A percentile compares a stretch with the other conserved stretches of the same genome.
phyloP scores from a whole-genome alignment of 2,329 filamentous ascomycete genomes.

The Alternaria hordeiaustralica region DNA sequence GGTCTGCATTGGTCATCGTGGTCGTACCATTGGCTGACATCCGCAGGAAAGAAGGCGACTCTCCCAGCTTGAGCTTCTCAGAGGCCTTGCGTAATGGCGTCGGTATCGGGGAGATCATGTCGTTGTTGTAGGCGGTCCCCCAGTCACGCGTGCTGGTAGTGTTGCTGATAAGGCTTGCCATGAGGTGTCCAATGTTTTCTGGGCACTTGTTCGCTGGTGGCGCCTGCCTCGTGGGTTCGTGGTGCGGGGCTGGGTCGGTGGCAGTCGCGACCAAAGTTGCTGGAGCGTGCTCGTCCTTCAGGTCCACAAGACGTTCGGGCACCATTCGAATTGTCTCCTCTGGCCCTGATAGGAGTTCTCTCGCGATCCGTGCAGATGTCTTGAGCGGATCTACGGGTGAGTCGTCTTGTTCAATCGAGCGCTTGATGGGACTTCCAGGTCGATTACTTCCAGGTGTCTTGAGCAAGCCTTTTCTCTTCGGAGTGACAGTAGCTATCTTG shows the following conservation, averaged over 20 bases:
- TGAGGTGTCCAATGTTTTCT: constrained; percentile 23
- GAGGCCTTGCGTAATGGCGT: constrained; percentile 25
- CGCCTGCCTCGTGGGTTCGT: neutral
- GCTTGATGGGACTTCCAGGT: constrained; percentile 5
- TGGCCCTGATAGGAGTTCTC: neutral
- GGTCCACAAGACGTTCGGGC: neutral
- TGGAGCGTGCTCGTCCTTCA: neutral
- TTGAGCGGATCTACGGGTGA: neutral
- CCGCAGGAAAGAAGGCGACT: constrained; percentile 1
- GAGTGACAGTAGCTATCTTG: neutral
- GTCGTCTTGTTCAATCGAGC: neutral
- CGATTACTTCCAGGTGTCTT: neutral
- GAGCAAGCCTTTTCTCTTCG: neutral
- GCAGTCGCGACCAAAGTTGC: neutral
- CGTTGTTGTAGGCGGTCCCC: neutral
- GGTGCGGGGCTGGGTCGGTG: neutral
- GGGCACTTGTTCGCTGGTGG: neutral
- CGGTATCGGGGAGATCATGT: constrained; percentile 11
- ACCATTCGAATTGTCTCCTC: neutral
- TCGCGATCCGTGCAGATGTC: neutral
- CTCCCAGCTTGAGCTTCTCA: constrained; percentile 16
- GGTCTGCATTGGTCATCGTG: neutral
- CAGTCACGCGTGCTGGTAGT: neutral
- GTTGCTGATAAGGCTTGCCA: constrained; percentile 13
- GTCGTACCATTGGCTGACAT: neutral